Evolutionary conservation across 805 yeast genomes (phyloP).

Genomic region (Torulaspora gathmanii): DNA sequence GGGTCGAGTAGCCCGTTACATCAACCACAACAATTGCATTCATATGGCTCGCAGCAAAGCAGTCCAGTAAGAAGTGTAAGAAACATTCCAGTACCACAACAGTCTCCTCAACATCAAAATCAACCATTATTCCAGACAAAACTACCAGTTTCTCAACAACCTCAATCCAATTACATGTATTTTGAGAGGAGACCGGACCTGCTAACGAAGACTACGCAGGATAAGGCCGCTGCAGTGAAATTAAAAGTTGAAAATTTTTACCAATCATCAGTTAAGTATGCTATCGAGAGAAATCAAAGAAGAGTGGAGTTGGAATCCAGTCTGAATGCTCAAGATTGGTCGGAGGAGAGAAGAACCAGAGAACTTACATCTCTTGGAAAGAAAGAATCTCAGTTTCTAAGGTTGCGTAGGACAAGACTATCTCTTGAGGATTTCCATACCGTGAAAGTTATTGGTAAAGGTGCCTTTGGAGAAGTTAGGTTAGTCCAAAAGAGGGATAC

Average conservation of each 20-base stretch:
- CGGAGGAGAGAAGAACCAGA: conserved; percentile 81
- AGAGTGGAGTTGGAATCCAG: conserved; percentile 77
- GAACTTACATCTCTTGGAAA: conserved; percentile 79
- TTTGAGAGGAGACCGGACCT: conserved; percentile 81
- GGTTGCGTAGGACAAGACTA: conserved; percentile 78
- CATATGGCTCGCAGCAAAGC: conserved; percentile 17
- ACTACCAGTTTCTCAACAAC: conserved; percentile 20
- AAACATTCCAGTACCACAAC: conserved; percentile 20
- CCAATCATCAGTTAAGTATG: conserved; percentile 80
- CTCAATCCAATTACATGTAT: conserved; percentile 49
- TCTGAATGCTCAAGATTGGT: conserved; percentile 60
- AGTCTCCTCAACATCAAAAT: conserved; percentile 31
- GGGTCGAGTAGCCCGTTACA: conserved; percentile 27
- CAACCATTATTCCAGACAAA: conserved; percentile 26
- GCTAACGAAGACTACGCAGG: conserved; percentile 69
- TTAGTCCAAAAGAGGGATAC: conserved; percentile 89
- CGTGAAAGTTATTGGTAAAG: conserved; percentile 88
- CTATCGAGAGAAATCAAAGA: conserved; percentile 93
- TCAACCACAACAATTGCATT: conserved; percentile 25
- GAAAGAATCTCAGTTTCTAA: conserved; percentile 80
- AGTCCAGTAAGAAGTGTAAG: conserved; percentile 28
- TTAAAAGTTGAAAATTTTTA: conserved; percentile 78
- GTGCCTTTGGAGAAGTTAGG: conserved; percentile 97
- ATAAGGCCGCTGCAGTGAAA: conserved; percentile 78
- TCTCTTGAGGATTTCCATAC: conserved; percentile 81